Conservation (phyloP, 225 moss, liverwort and hornwort species). For the Marchantia paleacea region DNA sequence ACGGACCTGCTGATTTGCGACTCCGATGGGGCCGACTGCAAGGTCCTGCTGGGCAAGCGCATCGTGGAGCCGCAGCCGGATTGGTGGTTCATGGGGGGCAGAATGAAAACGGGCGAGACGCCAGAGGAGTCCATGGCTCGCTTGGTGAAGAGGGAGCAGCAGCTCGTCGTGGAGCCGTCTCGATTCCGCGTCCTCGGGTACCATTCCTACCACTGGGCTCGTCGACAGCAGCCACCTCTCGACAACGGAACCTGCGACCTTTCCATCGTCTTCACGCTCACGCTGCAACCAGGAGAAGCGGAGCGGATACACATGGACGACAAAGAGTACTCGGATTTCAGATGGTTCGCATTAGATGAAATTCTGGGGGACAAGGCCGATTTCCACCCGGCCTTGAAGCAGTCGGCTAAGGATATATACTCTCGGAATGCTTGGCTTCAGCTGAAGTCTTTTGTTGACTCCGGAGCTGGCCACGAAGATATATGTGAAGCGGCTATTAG, state of each 20-base stretch:
- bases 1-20: constrained; percentile 82
- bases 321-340: constrained; percentile 73
- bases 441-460: constrained; percentile 48
- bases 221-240: constrained; percentile 69
- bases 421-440: constrained; percentile 67
- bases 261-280: constrained; percentile 80
- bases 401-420: constrained; percentile 60
- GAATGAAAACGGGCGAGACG: constrained; percentile 90
- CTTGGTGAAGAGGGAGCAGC: constrained; percentile 73
- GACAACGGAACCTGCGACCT: constrained; percentile 87
- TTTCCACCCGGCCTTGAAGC: constrained; percentile 44
- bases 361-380: constrained; percentile 30
- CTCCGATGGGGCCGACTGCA: constrained; percentile 58
- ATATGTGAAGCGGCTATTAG: constrained; percentile 60
- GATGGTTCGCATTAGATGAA: constrained; percentile 41
- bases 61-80: constrained; percentile 93
- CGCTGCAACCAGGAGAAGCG: constrained; percentile 69
- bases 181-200: constrained; percentile 69
- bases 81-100: constrained; percentile 96
- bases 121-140: constrained; percentile 84
- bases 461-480: constrained; percentile 48
- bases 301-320: constrained; percentile 71
- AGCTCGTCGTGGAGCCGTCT: constrained; percentile 54
- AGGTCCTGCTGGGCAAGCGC: constrained; percentile 72
- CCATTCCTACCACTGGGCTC: constrained; percentile 84